Conservation (phyloP, 345 rosid species). For the Nephelium lappaceum region DNA sequence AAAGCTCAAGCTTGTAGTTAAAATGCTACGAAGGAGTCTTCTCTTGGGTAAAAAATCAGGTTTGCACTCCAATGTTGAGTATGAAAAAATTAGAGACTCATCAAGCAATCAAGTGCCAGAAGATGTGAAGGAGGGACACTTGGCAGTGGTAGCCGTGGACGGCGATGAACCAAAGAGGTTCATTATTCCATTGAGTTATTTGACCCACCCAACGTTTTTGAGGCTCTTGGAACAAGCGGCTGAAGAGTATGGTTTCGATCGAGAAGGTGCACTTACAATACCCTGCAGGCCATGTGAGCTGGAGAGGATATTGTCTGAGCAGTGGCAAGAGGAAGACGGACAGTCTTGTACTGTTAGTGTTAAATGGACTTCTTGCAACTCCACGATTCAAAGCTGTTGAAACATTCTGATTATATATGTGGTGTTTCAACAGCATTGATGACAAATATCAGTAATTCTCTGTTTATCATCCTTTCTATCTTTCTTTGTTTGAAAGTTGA, state of each 20-base stretch:
- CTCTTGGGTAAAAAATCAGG: conserved; percentile 24
- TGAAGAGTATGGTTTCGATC: conserved; percentile 52
- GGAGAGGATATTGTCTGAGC: conserved; percentile 40
- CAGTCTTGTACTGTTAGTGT: too few species aligned
- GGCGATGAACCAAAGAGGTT: conserved; percentile 53
- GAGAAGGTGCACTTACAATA: conserved; percentile 45
- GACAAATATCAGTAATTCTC: too few species aligned
- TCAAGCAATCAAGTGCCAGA: conserved; percentile 48
- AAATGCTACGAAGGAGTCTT: conserved; percentile 38
- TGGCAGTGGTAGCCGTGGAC: conserved; percentile 61
- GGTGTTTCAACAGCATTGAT: too few species aligned
- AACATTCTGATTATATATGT: background rate
- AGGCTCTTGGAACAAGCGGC: conserved; percentile 52
- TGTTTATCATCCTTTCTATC: too few species aligned
- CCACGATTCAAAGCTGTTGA: background rate
- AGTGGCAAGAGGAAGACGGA: background rate
- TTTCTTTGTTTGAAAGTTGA: too few species aligned
- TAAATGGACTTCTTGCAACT: too few species aligned
- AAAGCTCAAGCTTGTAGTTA: conserved; percentile 33
- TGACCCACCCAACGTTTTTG: conserved; percentile 48
- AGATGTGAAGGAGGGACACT: conserved; percentile 79
- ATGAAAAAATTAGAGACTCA: too few species aligned
- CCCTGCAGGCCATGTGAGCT: conserved; percentile 49
- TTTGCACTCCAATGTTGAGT: too few species aligned
- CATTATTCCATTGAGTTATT: conserved; percentile 52